Percentiles rank a stretch among this genome's conserved stretches.
Evolutionary conservation across 108 stramenopile species (phyloP).

Genomic region (Asterionellopsis glacialis): DNA sequence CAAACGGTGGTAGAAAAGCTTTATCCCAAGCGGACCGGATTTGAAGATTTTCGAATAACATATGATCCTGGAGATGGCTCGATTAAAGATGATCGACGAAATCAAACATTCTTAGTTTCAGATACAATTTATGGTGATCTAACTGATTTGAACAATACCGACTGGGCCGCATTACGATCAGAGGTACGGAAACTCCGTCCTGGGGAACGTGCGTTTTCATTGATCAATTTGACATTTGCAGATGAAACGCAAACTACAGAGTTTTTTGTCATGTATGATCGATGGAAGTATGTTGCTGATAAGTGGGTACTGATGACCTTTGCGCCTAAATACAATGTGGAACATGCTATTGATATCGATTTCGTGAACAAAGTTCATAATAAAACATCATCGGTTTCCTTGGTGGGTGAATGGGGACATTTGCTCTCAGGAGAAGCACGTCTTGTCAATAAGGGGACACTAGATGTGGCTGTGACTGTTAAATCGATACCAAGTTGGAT

Average conservation of each 20-base stretch:
- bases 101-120: conserved; percentile 22
- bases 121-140: conserved; percentile 21
- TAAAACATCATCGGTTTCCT: not conserved
- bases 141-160: conserved; percentile 15
- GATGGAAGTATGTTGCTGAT: too few species aligned
- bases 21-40: conserved; percentile 18
- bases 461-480: conserved; percentile 3
- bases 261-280: conserved; percentile 23
- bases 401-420: not conserved
- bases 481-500: conserved; percentile 1
- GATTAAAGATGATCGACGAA: conserved; percentile 17
- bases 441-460: not conserved
- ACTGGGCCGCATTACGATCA: conserved; percentile 8
- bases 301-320: too few species aligned
- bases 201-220: conserved; percentile 13
- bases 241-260: conserved; percentile 5
- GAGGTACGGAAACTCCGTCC: not conserved
- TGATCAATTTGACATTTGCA: conserved; percentile 9
- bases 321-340: too few species aligned
- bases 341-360: too few species aligned
- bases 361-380: not conserved
- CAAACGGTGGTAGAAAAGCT: too few species aligned
- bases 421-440: not conserved
- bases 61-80: conserved; percentile 9
- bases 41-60: conserved; percentile 10